Percentiles rank a stretch among this genome's conserved stretches.
Evolutionary conservation across 1,284 basidiomycete genomes (phyloP).

Genomic region (Ustilago trichophora): DNA sequence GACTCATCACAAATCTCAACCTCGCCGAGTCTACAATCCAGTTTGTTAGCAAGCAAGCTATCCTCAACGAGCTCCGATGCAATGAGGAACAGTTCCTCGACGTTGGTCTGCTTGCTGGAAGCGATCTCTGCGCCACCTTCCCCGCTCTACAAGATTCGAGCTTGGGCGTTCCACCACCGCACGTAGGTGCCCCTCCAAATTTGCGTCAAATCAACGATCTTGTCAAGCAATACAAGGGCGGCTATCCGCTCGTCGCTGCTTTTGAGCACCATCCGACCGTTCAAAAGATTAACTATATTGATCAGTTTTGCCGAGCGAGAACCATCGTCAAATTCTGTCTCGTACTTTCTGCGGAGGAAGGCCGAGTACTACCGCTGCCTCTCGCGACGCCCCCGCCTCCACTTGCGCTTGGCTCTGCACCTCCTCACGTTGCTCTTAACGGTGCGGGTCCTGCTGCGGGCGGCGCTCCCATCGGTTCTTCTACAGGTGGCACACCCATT

Average conservation of each 20-base stretch:
- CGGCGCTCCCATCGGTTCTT: slow-evolving; percentile 72
- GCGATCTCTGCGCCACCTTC: slow-evolving; percentile 84
- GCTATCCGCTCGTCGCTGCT: slow-evolving; percentile 53
- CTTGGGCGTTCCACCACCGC: slow-evolving; percentile 37
- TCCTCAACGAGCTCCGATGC: slow-evolving; percentile 80
- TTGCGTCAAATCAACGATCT: slow-evolving; percentile 68
- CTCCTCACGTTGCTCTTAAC: slow-evolving; percentile 17
- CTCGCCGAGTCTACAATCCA: slow-evolving; percentile 72
- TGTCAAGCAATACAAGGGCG: slow-evolving; percentile 58
- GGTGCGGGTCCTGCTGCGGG: slow-evolving; percentile 69
- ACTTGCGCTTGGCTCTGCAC: slow-evolving; percentile 7
- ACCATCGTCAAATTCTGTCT: slow-evolving; percentile 92
- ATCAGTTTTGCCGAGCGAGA: slow-evolving; percentile 88
- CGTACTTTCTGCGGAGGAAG: slow-evolving; percentile 85
- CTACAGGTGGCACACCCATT: slow-evolving; percentile 72
- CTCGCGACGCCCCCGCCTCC: slow-evolving; percentile 74
- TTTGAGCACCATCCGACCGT: slow-evolving; percentile 73
- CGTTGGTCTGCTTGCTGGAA: slow-evolving; percentile 88
- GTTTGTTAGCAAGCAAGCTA: slow-evolving; percentile 81
- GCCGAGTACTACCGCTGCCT: slow-evolving; percentile 85
- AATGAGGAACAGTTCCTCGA: slow-evolving; percentile 94
- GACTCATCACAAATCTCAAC: slow-evolving; percentile 84
- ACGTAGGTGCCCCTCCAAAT: slow-evolving; percentile 45
- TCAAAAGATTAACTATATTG: slow-evolving; percentile 79
- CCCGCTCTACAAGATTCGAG: slow-evolving; percentile 74